Base-by-base conservation (phyloP, 2,329 filamentous ascomycete species). In the Fusarium hainanense region DNA sequence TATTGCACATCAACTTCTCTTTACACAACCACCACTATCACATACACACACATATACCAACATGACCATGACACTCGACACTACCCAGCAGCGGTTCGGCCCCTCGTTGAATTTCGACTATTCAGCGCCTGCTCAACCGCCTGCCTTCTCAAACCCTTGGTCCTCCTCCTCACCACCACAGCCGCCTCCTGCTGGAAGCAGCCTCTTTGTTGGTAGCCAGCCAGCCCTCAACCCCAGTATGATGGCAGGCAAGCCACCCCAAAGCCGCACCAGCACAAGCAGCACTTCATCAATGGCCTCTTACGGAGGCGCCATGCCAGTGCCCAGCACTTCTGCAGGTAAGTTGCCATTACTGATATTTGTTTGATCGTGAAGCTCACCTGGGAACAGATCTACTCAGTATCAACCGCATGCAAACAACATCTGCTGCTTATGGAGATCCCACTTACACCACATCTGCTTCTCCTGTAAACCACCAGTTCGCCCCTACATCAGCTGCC, bases 41-140 rank as follows among this genome's bases (percentile, higher is more conserved):
- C 48, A 63, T 64, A 58, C 73, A 83, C 89, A 81, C 81, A 97
- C 42, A 58, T 46, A 63, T 64, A 58, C 73, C 83, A 89, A 81
- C 81, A 97, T 97, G 94, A 96, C 93, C 84, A 97, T 97, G 93
- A 93, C 94, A 81, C 89, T 97, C 85, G 93, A 97, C 84, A 89
- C 90, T 77, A 92, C 94, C 81, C 93, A 95, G 83, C 93, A 90
- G 84, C 89, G 89, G 80, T 93, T 92, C 83, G 92, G 88, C 77
- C 88, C 86, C 78, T 82, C 87, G 79, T 82, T 97, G 84, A 89
- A 89, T 81, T 96, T 95, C 85, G 93, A 95, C 80, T 93, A 93
- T 81, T 81, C 84, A 63, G 79, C 82, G 37, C 78, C 79, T 72
- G 68, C 66, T 79, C 85, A 76, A 79, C 86, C 84, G 78, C 86